A percentile compares a stretch with the other conserved stretches of the same genome.
These are phyloP conservation scores for Tricladium varicosporioides DNA, from an alignment of 2,329 filamentous ascomycete species.

Conservation along the genomic window DNA sequence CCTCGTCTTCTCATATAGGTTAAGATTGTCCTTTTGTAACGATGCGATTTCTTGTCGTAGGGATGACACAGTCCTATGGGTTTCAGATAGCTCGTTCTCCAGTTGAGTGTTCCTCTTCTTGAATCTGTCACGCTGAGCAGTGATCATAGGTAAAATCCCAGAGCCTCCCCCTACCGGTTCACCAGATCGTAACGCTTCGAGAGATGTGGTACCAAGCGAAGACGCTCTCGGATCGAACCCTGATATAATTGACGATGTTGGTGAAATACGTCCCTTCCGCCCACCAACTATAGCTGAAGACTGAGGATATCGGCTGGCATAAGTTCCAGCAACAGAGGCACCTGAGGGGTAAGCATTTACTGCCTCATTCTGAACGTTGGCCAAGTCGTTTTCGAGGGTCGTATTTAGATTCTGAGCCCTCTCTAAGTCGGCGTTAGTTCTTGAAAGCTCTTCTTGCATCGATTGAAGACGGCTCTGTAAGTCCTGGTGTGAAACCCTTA, in stretches of 20 bases:
- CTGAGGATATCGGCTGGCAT: conserved; percentile 74
- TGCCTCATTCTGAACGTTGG: conserved; percentile 81
- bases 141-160: conserved; percentile 96
- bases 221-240: conserved; percentile 75
- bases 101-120: conserved; percentile 93
- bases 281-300: conserved; percentile 52
- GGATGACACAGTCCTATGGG: conserved; percentile 77
- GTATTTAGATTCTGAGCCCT: conserved; percentile 80
- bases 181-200: conserved; percentile 56
- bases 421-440: conserved; percentile 81
- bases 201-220: conserved; percentile 43
- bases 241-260: conserved; percentile 96
- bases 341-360: conserved; percentile 83
- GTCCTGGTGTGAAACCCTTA: conserved; percentile 92
- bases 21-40: conserved; percentile 93
- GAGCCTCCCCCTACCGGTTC: conserved; percentile 73
- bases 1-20: conserved; percentile 94
- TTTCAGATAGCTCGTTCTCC: conserved; percentile 84
- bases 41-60: conserved; percentile 88
- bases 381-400: conserved; percentile 88
- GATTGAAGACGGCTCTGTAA: conserved; percentile 76
- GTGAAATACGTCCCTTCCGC: conserved; percentile 73
- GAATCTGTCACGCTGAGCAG: conserved; percentile 95
- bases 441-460: conserved; percentile 79
- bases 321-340: conserved; percentile 90